These are phyloP conservation scores for Penicillium atrosanguineum DNA, from an alignment of 495 filamentous ascomycete species.

Conservation along the genomic window DNA sequence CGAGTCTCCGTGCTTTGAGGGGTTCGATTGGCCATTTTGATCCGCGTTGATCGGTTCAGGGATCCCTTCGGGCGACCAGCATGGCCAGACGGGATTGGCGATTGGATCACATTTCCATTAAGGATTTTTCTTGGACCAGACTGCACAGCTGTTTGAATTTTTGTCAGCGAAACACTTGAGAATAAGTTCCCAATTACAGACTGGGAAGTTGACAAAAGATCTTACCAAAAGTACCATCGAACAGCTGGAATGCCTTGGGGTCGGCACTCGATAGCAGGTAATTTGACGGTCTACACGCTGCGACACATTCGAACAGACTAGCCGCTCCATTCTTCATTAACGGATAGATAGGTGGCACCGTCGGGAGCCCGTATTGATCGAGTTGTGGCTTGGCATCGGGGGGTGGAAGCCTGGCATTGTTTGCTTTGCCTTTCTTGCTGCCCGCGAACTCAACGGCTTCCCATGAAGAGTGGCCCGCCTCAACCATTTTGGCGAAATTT, in stretches of 20 bases:
- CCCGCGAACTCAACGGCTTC: slow-evolving; percentile 53
- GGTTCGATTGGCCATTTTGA: slow-evolving; percentile 2
- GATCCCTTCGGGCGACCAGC: slow-evolving; percentile 7
- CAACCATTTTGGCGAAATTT: slow-evolving; percentile 57
- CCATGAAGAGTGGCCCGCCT: slow-evolving; percentile 52
- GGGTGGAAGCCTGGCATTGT: slow-evolving; percentile 28
- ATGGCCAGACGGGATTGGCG: neutral
- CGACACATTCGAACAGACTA: slow-evolving; percentile 45
- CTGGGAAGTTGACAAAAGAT: neutral
- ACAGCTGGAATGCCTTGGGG: slow-evolving; percentile 20
- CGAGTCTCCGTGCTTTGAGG: neutral
- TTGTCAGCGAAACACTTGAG: neutral
- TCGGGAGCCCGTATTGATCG: slow-evolving; percentile 55
- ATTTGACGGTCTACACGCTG: slow-evolving; percentile 26
- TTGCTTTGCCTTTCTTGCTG: slow-evolving; percentile 38
- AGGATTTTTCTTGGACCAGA: neutral
- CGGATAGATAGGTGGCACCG: slow-evolving; percentile 24
- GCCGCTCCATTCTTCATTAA: slow-evolving; percentile 43
- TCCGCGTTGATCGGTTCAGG: neutral
- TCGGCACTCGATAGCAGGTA: slow-evolving; percentile 37
- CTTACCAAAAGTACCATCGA: slow-evolving; percentile 36
- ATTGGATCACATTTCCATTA: neutral
- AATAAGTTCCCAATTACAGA: neutral
- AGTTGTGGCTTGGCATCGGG: slow-evolving; percentile 38
- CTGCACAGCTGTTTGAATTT: neutral